Percentiles rank a stretch among this genome's conserved stretches.
phyloP scores from a whole-genome alignment of 148 eudicot genomes.

The Persicaria maculosa region DNA sequence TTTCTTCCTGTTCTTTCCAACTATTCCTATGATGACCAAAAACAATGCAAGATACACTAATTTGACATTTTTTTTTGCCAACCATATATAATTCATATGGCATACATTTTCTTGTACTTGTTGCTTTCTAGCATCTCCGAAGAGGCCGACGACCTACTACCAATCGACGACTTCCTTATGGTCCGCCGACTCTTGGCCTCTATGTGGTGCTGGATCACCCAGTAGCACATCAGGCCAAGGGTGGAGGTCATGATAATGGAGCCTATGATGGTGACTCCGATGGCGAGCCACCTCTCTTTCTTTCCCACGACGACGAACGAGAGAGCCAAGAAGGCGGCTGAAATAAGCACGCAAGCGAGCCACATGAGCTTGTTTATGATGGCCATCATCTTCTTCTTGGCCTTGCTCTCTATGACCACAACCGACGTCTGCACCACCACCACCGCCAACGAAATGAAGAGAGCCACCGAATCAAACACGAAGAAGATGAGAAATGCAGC shows the following conservation, averaged over 20 bases:
- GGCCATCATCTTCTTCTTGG: constrained; percentile 52
- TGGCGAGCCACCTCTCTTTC: constrained; percentile 33
- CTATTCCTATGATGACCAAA: too few species aligned
- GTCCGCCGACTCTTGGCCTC: constrained; percentile 35
- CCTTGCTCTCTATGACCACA: constrained; percentile 43
- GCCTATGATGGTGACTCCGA: constrained; percentile 36
- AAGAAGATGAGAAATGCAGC: constrained; percentile 32
- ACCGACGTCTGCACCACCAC: constrained; percentile 57
- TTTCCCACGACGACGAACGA: constrained; percentile 40
- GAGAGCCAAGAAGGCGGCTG: constrained; percentile 46
- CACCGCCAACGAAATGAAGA: constrained; percentile 53
- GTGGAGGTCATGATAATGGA: constrained; percentile 34
- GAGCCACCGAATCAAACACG: constrained; percentile 45
- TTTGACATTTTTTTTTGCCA: too few species aligned
- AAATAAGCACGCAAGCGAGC: constrained; percentile 45
- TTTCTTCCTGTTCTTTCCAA: too few species aligned
- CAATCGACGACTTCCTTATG: constrained; percentile 25
- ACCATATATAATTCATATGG: constrained; percentile 21
- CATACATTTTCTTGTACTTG: constrained; percentile 34
- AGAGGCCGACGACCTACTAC: constrained; percentile 31
- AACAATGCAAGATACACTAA: too few species aligned
- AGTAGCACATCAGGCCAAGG: constrained; percentile 41
- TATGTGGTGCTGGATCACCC: constrained; percentile 38
- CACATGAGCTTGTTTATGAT: constrained; percentile 55
- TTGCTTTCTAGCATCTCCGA: constrained; percentile 27